These are phyloP conservation scores for Linnemannia elongata DNA, from an alignment of 192 early-diverging fungal species.

Conservation along the genomic window DNA sequence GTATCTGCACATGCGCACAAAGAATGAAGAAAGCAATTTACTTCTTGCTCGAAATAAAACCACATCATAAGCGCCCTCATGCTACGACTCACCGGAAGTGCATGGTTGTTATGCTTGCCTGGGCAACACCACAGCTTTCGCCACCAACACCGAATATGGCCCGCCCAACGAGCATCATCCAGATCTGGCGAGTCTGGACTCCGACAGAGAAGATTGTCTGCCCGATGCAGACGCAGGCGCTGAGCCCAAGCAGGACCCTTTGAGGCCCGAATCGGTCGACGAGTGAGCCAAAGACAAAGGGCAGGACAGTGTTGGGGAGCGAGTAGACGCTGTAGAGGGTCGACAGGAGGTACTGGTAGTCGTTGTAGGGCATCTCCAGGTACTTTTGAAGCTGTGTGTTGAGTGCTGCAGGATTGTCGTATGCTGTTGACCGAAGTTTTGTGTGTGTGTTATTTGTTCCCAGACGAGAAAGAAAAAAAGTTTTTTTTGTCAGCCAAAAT, in stretches of 20 bases:
- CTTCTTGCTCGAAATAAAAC: neutral
- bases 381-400: slow-evolving; percentile 59
- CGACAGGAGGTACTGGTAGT: slow-evolving; percentile 58
- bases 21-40: slow-evolving; percentile 10
- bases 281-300: slow-evolving; percentile 61
- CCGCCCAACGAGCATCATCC: slow-evolving; percentile 69
- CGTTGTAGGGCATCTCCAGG: slow-evolving; percentile 56
- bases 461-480: neutral
- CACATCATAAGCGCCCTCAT: too few relatives aligned
- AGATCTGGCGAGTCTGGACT: slow-evolving; percentile 58
- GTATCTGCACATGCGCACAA: neutral
- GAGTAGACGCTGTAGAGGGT: slow-evolving; percentile 60
- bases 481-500: neutral
- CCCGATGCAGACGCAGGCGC: slow-evolving; percentile 66
- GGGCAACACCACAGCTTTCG: slow-evolving; percentile 71
- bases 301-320: slow-evolving; percentile 60
- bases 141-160: slow-evolving; percentile 76
- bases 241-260: slow-evolving; percentile 64
- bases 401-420: slow-evolving; percentile 46
- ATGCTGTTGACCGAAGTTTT: slow-evolving; percentile 22
- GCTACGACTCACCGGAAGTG: slow-evolving; percentile 61
- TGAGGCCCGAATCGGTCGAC: slow-evolving; percentile 67
- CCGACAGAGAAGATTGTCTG: slow-evolving; percentile 76
- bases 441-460: neutral
- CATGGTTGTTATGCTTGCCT: slow-evolving; percentile 67